These are phyloP conservation scores for Coemansia guatemalensis DNA, from an alignment of 192 early-diverging fungal genomes.

Conservation along the genomic window DNA sequence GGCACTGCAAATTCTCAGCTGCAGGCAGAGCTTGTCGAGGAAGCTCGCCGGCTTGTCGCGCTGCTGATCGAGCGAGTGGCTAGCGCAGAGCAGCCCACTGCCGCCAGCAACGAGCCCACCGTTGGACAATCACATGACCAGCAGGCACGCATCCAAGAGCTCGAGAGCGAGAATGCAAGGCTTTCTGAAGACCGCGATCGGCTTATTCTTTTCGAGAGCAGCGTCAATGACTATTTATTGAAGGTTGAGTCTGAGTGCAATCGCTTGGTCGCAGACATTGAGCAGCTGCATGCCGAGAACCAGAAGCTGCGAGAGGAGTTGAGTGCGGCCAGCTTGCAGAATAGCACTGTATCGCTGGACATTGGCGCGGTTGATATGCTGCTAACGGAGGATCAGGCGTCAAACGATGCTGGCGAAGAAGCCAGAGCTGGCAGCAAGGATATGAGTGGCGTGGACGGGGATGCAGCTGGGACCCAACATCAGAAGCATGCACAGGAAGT, in stretches of 20 bases:
- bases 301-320: conserved; percentile 47
- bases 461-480: conserved; percentile 17
- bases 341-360: conserved; percentile 53
- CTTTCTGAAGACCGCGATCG: conserved; percentile 57
- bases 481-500: conserved; percentile 57
- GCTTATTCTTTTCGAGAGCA: conserved; percentile 18
- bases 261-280: conserved; percentile 75
- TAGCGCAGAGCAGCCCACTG: background rate
- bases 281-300: conserved; percentile 65
- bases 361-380: conserved; percentile 28
- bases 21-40: background rate
- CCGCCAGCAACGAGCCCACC: background rate
- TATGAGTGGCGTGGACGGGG: conserved; percentile 26
- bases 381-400: conserved; percentile 20
- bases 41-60: background rate
- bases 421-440: background rate
- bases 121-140: conserved; percentile 38
- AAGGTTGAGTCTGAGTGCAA: conserved; percentile 72
- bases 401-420: conserved; percentile 5
- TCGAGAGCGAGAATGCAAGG: conserved; percentile 57
- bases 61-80: background rate
- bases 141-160: conserved; percentile 58
- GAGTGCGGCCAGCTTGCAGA: conserved; percentile 45
- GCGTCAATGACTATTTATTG: conserved; percentile 47
- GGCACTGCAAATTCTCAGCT: background rate